Conservation (phyloP, 768 basidiomycete genomes). For the Russula abietina region DNA sequence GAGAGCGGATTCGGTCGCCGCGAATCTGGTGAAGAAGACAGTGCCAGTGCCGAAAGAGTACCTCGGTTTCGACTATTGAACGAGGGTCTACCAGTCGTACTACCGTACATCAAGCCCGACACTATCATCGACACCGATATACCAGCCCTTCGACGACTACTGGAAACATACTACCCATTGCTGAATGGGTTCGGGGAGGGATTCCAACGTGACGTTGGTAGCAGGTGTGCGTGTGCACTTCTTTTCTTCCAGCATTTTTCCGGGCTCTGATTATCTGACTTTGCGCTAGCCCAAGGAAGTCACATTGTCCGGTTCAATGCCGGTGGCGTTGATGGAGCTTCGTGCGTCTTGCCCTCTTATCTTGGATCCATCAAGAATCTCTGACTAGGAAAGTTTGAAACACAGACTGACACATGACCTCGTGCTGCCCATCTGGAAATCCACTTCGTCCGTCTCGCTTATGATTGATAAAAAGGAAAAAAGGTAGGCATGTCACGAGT, state of each 20-base stretch:
- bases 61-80: constrained; percentile 69
- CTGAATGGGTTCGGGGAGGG: constrained; percentile 55
- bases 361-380: not conserved
- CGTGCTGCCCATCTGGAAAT: constrained; percentile 94
- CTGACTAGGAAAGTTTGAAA: not conserved
- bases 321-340: constrained; percentile 44
- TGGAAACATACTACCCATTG: constrained; percentile 78
- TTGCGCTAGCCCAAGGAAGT: constrained; percentile 53
- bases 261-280: not conserved
- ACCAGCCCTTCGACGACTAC: constrained; percentile 52
- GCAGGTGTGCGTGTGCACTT: constrained; percentile 41
- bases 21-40: not conserved
- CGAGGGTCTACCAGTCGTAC: constrained; percentile 77
- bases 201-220: constrained; percentile 50
- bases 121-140: constrained; percentile 57
- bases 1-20: constrained; percentile 44
- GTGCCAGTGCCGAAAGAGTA: constrained; percentile 11
- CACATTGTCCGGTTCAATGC: constrained; percentile 66
- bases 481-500: constrained; percentile 45
- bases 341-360: constrained; percentile 39
- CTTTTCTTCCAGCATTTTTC: not conserved
- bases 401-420: constrained; percentile 69
- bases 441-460: constrained; percentile 75
- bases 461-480: constrained; percentile 98
- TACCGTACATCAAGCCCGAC: constrained; percentile 70